A percentile compares a stretch with the other conserved stretches of the same genome.
Evolutionary conservation across 495 filamentous ascomycete species (phyloP).

Genomic region (Physcia stellaris): DNA sequence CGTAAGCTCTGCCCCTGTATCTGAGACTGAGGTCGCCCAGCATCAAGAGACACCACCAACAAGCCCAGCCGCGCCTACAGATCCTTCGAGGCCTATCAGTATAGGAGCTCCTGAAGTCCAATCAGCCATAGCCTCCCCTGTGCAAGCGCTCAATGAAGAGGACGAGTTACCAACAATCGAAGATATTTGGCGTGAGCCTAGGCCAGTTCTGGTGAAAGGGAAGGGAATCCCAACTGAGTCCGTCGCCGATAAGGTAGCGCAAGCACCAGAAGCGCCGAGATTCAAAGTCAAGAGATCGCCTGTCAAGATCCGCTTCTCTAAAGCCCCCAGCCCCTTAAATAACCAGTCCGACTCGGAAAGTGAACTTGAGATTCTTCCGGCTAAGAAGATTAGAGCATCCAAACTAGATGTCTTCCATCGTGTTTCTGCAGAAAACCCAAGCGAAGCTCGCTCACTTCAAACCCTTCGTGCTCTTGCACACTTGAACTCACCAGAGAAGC

Average conservation of each 20-base stretch:
- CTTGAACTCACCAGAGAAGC: slow-evolving; percentile 47
- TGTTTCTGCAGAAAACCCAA: slow-evolving; percentile 39
- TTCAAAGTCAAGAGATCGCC: neutral
- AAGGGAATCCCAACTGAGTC: slow-evolving; percentile 33
- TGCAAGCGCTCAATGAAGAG: slow-evolving; percentile 1
- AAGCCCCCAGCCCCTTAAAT: slow-evolving; percentile 6
- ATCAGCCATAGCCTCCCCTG: no score
- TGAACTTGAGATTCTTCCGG: slow-evolving; percentile 49
- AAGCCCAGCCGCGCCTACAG: slow-evolving; percentile 26
- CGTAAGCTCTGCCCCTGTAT: slow-evolving; percentile 30
- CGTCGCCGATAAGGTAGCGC: neutral
- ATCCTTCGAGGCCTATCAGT: neutral
- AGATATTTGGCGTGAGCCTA: slow-evolving; percentile 12
- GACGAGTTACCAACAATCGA: slow-evolving; percentile 14
- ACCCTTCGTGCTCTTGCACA: slow-evolving; percentile 62
- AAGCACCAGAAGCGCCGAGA: slow-evolving; percentile 1
- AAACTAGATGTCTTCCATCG: slow-evolving; percentile 53
- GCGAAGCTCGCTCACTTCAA: slow-evolving; percentile 52
- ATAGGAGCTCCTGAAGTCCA: no score
- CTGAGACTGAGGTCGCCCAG: slow-evolving; percentile 32
- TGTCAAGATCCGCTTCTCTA: slow-evolving; percentile 9
- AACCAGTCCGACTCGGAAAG: slow-evolving; percentile 44
- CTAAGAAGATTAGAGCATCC: slow-evolving; percentile 24
- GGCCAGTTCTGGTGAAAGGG: slow-evolving; percentile 34
- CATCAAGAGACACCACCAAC: slow-evolving; percentile 36